Conservation (phyloP, 2,329 filamentous ascomycete genomes). For the Aciculosporium take region DNA sequence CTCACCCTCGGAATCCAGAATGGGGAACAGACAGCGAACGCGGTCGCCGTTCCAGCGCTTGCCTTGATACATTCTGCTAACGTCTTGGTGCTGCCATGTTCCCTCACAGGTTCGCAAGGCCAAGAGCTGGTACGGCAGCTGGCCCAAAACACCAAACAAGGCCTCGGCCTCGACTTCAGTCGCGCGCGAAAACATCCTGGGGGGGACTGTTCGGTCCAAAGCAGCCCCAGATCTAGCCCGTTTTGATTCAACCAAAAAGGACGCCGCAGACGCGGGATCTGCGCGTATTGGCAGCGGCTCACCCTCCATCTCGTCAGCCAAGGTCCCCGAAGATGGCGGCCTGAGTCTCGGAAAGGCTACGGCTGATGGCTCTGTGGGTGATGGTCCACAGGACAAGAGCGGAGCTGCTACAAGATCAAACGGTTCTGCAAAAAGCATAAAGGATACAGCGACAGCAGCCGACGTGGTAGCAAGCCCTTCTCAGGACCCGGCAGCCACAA, state of each 20-base stretch:
- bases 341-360: slow-evolving; percentile 1
- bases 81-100: neutral
- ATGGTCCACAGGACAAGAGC: neutral
- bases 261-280: slow-evolving; percentile 18
- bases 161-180: slow-evolving; percentile 45
- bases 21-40: neutral
- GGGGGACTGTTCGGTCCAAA: slow-evolving; percentile 35
- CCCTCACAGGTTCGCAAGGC: slow-evolving; percentile 36
- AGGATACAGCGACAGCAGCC: neutral
- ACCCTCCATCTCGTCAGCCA: slow-evolving; percentile 12
- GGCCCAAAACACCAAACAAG: slow-evolving; percentile 43
- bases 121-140: slow-evolving; percentile 50
- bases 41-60: neutral
- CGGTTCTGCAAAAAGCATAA: neutral
- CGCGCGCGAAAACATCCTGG: slow-evolving; percentile 45
- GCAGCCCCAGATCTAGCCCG: slow-evolving; percentile 34
- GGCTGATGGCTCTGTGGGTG: neutral
- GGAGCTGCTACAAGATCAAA: slow-evolving; percentile 2
- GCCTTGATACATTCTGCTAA: neutral
- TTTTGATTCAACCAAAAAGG: slow-evolving; percentile 29
- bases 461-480: neutral
- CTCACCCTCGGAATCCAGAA: neutral
- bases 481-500: neutral
- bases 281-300: slow-evolving; percentile 16
- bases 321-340: slow-evolving; percentile 14